Evolutionary conservation across 352 stramenopile species (phyloP), one percentile per base, ranked within the genome.

Genomic region (Phytopythium boreale): DNA sequence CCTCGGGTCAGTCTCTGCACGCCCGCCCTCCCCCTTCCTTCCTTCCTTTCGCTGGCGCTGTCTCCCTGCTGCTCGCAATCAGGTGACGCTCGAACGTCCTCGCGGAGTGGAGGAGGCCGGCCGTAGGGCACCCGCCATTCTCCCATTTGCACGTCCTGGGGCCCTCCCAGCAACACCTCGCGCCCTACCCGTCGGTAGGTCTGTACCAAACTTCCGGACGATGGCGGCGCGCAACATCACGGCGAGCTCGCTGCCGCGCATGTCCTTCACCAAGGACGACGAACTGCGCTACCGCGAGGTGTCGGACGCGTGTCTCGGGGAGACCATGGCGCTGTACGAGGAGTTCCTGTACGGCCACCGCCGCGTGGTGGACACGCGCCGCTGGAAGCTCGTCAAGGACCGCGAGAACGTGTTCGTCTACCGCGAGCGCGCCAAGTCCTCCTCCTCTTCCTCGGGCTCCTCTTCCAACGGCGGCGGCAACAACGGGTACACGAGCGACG

Each of bases 301-400:
- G 17, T 68, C 62, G 19, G 29, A 65, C n/a, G 62, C 57, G 14
- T 71, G 72, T 41, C 57, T 77, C 4, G 15, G 27, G 27, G 76
- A 84, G 58, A 66, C 71, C 22, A 26, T 82, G 36, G 36, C 44
- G n/a, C 59, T 73, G 46, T 86, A 83, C 59, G 77, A 86, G 31
- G 66, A 73, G 8, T 83, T 72, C 22, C 24, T 75, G 8, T 72
- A 68, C 66, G 53, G 8, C 11, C 49, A 64, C 44, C 47, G 55
- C 2, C 69, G 66, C 1, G 62, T 67, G 26, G 63, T 87, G 20
- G 71, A 82, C 63, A 58, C 44, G 19, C 64, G 66, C 15, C 75
- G 69, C n/a, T 87, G 77, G 77, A 80, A 77, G 55, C 47, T 53
- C 17, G 39, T 83, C 56, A 77, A 74, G 56, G 61, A 70, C 29